phyloP scores from a whole-genome alignment of 2,329 filamentous ascomycete genomes.

The Cordyceps javanica region DNA sequence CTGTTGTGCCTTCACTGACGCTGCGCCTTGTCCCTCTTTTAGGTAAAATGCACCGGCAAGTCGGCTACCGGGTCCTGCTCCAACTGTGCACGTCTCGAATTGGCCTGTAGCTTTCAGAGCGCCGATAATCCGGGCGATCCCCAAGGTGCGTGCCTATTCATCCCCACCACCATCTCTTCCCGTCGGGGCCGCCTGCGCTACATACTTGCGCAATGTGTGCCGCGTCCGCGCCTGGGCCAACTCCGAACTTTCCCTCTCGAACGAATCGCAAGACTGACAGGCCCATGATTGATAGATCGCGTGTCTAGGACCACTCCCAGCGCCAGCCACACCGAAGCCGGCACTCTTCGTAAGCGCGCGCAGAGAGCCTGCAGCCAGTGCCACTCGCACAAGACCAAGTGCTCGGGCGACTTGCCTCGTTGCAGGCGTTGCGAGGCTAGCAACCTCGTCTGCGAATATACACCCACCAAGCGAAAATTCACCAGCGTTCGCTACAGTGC shows the following conservation, averaged over 20 bases:
- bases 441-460: constrained; percentile 34
- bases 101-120: constrained; percentile 30
- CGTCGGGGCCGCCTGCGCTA: background rate
- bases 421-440: constrained; percentile 32
- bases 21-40: background rate
- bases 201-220: background rate
- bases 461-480: constrained; percentile 32
- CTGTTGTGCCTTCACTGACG: background rate
- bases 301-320: constrained; percentile 34
- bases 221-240: background rate
- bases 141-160: constrained; percentile 15
- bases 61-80: constrained; percentile 29
- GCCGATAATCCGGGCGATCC: constrained; percentile 17
- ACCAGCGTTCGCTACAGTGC: constrained; percentile 25
- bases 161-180: background rate
- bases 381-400: constrained; percentile 38
- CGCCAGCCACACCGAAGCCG: constrained; percentile 35
- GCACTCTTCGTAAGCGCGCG: constrained; percentile 34
- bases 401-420: constrained; percentile 33
- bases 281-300: constrained; percentile 18
- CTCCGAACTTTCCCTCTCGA: background rate
- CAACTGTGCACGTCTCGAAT: constrained; percentile 32
- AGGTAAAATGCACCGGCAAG: constrained; percentile 39
- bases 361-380: constrained; percentile 37
- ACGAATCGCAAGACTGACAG: background rate